phyloP scores from a whole-genome alignment of 192 early-diverging fungal species.

The Entophlyctis luteolus region DNA sequence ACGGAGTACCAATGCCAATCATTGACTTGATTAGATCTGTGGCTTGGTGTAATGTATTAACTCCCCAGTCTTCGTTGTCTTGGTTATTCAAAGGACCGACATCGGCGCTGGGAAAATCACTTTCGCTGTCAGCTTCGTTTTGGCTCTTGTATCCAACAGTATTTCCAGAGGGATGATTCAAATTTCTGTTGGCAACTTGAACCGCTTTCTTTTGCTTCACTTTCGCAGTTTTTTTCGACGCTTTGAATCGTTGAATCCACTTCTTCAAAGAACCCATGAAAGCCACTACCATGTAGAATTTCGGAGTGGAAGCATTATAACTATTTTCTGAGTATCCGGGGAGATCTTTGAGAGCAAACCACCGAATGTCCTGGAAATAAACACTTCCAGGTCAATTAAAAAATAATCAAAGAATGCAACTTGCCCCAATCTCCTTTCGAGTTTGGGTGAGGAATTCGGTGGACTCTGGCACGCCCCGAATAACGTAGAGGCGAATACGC shows the following conservation, averaged over 20 bases:
- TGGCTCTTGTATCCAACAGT: slow-evolving; percentile 3
- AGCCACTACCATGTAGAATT: slow-evolving; percentile 51
- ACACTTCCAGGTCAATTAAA: neutral
- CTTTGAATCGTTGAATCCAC: slow-evolving; percentile 41
- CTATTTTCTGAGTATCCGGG: slow-evolving; percentile 39
- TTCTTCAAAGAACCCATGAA: slow-evolving; percentile 38
- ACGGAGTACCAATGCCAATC: slow-evolving; percentile 33
- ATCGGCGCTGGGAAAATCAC: neutral
- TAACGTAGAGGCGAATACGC: slow-evolving; percentile 84
- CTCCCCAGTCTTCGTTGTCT: slow-evolving; percentile 20
- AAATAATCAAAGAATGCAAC: neutral
- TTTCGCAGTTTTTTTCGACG: slow-evolving; percentile 27
- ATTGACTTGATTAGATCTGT: slow-evolving; percentile 33
- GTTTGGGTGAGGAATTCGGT: slow-evolving; percentile 78
- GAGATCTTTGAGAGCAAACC: slow-evolving; percentile 41
- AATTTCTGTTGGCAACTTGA: neutral
- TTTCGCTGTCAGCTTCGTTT: slow-evolving; percentile 21
- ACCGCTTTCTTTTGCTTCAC: slow-evolving; percentile 27
- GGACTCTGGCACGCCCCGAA: slow-evolving; percentile 77
- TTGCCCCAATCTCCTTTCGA: slow-evolving; percentile 91
- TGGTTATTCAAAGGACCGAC: neutral
- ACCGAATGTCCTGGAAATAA: slow-evolving; percentile 40
- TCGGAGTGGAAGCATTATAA: slow-evolving; percentile 22
- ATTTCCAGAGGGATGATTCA: neutral
- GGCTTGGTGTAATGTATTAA: slow-evolving; percentile 24